These are phyloP conservation scores for Mesembryanthemum crystallinum DNA, from an alignment of 148 eudicot species.

Conservation along the genomic window DNA sequence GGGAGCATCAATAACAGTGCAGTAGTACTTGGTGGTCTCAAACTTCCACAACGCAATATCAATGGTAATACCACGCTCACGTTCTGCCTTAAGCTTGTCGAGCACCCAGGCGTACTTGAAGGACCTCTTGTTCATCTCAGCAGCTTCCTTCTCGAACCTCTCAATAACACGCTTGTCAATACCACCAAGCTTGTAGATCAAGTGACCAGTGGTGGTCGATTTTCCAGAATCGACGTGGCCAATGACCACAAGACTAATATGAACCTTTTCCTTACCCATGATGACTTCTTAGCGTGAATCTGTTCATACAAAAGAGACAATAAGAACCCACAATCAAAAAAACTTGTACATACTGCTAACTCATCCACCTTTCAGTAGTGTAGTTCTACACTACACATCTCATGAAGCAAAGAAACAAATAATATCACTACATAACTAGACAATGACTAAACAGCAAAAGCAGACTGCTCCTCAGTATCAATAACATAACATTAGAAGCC, in stretches of 20 bases:
- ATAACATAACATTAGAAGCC: not conserved
- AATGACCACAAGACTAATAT: constrained; percentile 35
- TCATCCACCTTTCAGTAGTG: no score
- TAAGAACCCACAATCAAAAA: not conserved
- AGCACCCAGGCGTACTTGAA: constrained; percentile 53
- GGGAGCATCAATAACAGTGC: constrained; percentile 50
- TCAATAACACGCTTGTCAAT: constrained; percentile 57
- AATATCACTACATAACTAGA: no score
- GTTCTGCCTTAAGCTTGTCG: constrained; percentile 50
- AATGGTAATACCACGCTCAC: constrained; percentile 50
- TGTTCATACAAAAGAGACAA: not conserved
- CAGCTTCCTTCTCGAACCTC: constrained; percentile 48
- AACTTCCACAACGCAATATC: constrained; percentile 48
- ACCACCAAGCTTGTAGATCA: constrained; percentile 49
- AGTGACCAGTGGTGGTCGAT: constrained; percentile 41
- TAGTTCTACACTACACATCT: no score
- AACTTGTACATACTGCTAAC: not conserved
- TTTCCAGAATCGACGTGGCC: constrained; percentile 45
- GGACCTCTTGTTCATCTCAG: constrained; percentile 56
- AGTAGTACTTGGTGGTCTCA: constrained; percentile 46
- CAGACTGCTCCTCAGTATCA: no score
- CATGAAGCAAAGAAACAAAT: no score
- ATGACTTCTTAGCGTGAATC: not conserved
- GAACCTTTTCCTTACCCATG: constrained; percentile 43
- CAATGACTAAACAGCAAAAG: no score